Conservation (phyloP, 768 basidiomycete species). For the Heimioporus sp. region DNA sequence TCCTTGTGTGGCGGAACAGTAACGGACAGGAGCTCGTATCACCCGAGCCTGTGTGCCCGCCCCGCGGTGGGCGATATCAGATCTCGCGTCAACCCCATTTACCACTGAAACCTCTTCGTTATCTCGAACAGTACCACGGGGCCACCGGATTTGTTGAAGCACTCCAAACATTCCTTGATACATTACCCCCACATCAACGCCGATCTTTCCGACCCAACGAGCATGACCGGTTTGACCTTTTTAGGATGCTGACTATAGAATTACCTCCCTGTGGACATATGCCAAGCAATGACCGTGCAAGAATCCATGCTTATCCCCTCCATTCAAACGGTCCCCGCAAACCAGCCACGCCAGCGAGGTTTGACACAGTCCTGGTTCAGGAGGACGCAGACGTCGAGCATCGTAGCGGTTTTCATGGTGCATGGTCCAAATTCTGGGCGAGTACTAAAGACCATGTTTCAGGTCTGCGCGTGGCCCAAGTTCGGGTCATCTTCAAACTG, state of each 20-base stretch:
- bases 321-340: background rate
- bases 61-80: no score
- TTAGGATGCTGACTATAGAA: background rate
- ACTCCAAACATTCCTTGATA: background rate
- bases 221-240: background rate
- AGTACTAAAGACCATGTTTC: no score
- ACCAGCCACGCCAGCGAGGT: no score
- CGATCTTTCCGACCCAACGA: background rate
- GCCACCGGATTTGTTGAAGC: background rate
- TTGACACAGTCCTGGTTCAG: no score
- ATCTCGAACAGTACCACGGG: no score
- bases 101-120: no score
- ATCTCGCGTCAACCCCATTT: no score
- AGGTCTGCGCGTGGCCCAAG: conserved; percentile 26
- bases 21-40: no score
- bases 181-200: background rate
- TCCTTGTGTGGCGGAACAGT: no score
- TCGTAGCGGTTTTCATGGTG: background rate
- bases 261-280: background rate
- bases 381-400: no score
- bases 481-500: conserved; percentile 27
- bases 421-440: no score
- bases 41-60: no score
- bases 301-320: background rate
- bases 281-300: background rate